Evolutionary conservation across 305 asterid genomes (phyloP).

Genomic region (Solanum chacoense): DNA sequence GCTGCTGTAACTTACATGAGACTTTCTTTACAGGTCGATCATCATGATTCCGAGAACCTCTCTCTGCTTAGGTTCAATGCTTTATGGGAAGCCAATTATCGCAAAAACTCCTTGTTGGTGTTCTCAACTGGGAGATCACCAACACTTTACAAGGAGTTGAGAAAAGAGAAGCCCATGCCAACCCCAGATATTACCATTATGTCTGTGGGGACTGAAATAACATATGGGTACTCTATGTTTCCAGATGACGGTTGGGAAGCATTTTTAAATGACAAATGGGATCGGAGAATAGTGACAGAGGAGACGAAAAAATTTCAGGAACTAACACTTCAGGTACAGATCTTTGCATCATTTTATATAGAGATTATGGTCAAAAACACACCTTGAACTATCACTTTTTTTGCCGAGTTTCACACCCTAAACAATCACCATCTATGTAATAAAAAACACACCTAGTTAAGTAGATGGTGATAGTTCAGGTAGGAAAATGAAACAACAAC

Average conservation of each 20-base stretch:
- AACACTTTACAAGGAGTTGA: slow-evolving; percentile 66
- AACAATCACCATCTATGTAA: neutral
- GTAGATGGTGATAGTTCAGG: neutral
- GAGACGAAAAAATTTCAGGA: slow-evolving; percentile 62
- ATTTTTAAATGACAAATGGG: slow-evolving; percentile 80
- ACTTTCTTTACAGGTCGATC: slow-evolving; percentile 66
- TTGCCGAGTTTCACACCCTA: neutral
- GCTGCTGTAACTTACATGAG: slow-evolving; percentile 5
- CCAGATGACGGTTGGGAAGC: slow-evolving; percentile 90
- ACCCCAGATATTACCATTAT: slow-evolving; percentile 86
- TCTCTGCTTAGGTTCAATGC: slow-evolving; percentile 92
- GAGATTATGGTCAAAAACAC: neutral
- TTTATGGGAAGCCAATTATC: slow-evolving; percentile 84
- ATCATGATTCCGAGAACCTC: slow-evolving; percentile 63
- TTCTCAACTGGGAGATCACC: slow-evolving; percentile 98
- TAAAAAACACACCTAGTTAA: neutral
- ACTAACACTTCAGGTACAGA: slow-evolving; percentile 77
- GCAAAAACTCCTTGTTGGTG: slow-evolving; percentile 69
- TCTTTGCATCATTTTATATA: neutral
- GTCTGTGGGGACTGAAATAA: slow-evolving; percentile 98
- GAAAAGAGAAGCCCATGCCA: slow-evolving; percentile 93
- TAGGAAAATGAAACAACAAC: neutral
- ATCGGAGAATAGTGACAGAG: slow-evolving; percentile 52
- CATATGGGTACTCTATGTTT: slow-evolving; percentile 84
- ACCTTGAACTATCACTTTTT: neutral